These are phyloP conservation scores for Neodidymelliopsis sp. DNA, from an alignment of 2,329 filamentous ascomycete species.

Conservation along the genomic window DNA sequence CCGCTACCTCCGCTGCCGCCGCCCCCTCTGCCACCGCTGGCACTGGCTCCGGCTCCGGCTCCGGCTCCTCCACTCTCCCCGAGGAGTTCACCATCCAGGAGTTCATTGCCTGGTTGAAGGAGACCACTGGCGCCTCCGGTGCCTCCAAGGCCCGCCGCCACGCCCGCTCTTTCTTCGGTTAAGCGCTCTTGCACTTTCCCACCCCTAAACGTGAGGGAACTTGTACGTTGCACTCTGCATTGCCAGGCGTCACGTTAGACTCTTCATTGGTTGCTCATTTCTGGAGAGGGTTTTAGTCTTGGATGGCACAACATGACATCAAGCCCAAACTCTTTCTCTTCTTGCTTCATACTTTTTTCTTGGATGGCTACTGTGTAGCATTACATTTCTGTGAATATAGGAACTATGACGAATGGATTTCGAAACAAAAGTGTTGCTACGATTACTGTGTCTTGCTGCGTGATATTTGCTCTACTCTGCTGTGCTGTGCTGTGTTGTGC, in stretches of 20 bases:
- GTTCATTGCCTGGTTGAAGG: constrained; percentile 42
- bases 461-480: constrained; percentile 4
- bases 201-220: too few species aligned
- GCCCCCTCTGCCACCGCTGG: constrained; percentile 15
- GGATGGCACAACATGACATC: too few species aligned
- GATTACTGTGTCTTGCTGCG: constrained; percentile 12
- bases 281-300: constrained; percentile 10
- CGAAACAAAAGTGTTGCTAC: constrained; percentile 7
- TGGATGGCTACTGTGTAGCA: constrained; percentile 18
- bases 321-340: constrained; percentile 11
- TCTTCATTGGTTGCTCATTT: constrained; percentile 17
- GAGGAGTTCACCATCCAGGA: constrained; percentile 40
- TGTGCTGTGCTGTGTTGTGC: background rate
- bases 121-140: constrained; percentile 26
- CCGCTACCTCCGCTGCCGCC: background rate
- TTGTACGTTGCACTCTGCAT: too few species aligned
- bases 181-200: constrained; percentile 33
- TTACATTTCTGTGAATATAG: constrained; percentile 18
- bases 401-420: constrained; percentile 20
- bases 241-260: constrained; percentile 14
- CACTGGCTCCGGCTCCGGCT: constrained; percentile 22
- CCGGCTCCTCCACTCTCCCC: constrained; percentile 29
- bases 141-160: constrained; percentile 40
- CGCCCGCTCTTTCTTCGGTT: constrained; percentile 49
- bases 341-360: too few species aligned